Base-by-base conservation (phyloP, 2,329 filamentous ascomycete species). In the Fusarium pseudoanthophilum region DNA sequence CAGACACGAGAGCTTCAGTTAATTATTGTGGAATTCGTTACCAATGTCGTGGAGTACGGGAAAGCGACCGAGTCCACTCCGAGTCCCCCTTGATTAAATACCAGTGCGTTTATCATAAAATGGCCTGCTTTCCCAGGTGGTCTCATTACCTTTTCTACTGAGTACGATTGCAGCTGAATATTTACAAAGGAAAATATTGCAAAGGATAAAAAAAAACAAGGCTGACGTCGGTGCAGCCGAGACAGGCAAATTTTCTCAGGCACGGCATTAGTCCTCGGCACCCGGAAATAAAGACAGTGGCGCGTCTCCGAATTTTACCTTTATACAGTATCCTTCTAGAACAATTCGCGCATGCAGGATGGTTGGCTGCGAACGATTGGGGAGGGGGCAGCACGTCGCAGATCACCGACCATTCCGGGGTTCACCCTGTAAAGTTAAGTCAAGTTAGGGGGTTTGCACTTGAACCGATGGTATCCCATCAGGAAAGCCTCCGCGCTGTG, bases 21-120 rank as follows among this genome's bases (percentile, higher is more conserved):
- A 55, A 49, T 62, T 62, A 51, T 69, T 69, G 64, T 63, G 66
- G 56, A 51, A 68, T 51, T 36, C 11, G 20, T 48, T 56, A 51
- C 48, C n/a, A 58, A 58, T 58, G 20, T 39, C 40, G 39, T 32
- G 45, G 34, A 58, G 45, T 45, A 52, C 56, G 56, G 37, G 20
- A 45, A 45, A 51, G 43, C 32, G 61, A 13, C 61, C 37, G 56
- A 64, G 37, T 61, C 56, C 60, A 59, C 52, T 34, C 52, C 60
- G 52, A 63, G 20, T 18, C 18, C 24, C 24, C 64, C 65, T 51
- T 68, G 58, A 36, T 62, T 62, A 34, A 53, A 48, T 60, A 26
- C n/a, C 48, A 34, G 46, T 28, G 49, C 42, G 40, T 36, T 37
- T 30, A 26, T 58, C 30, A 58, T 26, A n/a, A 48, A 48, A 60